These are phyloP conservation scores for Aschersonia sp. DNA, from an alignment of 2,329 filamentous ascomycete genomes.

Conservation along the genomic window DNA sequence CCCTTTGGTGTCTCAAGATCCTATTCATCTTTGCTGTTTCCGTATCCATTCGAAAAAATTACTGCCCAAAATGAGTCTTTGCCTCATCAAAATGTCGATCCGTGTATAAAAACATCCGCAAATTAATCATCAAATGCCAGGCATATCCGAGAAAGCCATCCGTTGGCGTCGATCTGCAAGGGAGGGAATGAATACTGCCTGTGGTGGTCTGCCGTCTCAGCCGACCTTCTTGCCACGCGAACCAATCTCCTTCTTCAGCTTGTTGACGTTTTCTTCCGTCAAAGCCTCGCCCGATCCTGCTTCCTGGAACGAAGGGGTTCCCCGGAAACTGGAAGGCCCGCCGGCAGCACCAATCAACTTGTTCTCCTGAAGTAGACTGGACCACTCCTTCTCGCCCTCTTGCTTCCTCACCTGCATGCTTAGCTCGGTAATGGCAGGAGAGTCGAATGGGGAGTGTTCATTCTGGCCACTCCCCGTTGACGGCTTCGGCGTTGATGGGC, in stretches of 20 bases:
- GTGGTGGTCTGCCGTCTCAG: not conserved
- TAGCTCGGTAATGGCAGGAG: slow-evolving; percentile 15
- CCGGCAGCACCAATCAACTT: slow-evolving; percentile 32
- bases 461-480: slow-evolving; percentile 19
- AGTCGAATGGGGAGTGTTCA: slow-evolving; percentile 28
- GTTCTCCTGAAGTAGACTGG: slow-evolving; percentile 28
- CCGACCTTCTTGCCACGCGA: not conserved
- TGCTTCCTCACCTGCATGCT: slow-evolving; percentile 17
- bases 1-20: too few species aligned
- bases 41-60: too few species aligned
- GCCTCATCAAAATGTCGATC: too few species aligned
- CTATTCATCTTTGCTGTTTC: too few species aligned
- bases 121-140: too few species aligned
- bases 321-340: slow-evolving; percentile 16
- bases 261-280: slow-evolving; percentile 39
- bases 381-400: slow-evolving; percentile 25
- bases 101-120: too few species aligned
- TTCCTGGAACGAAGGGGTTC: slow-evolving; percentile 18
- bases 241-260: slow-evolving; percentile 22
- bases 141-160: too few species aligned
- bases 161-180: too few species aligned
- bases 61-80: too few species aligned
- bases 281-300: slow-evolving; percentile 25
- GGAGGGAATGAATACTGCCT: too few species aligned
- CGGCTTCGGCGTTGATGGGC: slow-evolving; percentile 25